phyloP scores from a whole-genome alignment of 2,329 filamentous ascomycete species.

The Aspergillus sp. region DNA sequence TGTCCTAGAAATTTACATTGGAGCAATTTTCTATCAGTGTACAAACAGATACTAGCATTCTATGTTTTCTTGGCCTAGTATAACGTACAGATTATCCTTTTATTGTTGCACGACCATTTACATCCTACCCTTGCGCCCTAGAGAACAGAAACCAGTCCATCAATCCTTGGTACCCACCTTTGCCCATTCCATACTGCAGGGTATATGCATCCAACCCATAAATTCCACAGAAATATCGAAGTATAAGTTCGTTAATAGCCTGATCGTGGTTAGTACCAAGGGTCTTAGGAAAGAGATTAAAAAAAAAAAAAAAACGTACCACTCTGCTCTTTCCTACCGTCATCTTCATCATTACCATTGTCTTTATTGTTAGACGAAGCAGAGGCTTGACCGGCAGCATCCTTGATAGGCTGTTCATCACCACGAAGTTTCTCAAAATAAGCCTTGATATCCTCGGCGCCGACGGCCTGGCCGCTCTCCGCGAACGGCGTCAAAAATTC shows the following conservation, averaged over 20 bases:
- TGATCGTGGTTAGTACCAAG: background rate
- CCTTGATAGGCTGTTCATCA: constrained; percentile 69
- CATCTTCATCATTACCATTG: constrained; percentile 22
- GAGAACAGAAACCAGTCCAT: background rate
- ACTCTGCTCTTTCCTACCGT: constrained; percentile 43
- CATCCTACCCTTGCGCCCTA: background rate
- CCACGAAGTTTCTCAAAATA: constrained; percentile 94
- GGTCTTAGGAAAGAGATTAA: background rate
- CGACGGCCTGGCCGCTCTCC: constrained; percentile 80
- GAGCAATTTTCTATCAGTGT: too few species aligned
- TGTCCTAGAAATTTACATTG: too few species aligned
- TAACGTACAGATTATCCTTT: too few species aligned
- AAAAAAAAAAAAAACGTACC: constrained; percentile 31
- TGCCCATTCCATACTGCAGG: background rate
- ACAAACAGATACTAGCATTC: too few species aligned
- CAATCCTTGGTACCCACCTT: background rate
- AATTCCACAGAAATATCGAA: background rate
- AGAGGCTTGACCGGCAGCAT: constrained; percentile 53
- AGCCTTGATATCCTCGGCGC: constrained; percentile 91
- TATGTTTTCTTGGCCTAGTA: too few species aligned
- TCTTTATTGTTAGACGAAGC: constrained; percentile 28
- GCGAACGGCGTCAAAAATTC: constrained; percentile 91
- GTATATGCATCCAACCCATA: background rate
- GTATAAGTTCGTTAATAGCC: background rate
- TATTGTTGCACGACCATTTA: background rate